phyloP scores from a whole-genome alignment of 176 grass and related monocot species.

The Oryza officinalis region DNA sequence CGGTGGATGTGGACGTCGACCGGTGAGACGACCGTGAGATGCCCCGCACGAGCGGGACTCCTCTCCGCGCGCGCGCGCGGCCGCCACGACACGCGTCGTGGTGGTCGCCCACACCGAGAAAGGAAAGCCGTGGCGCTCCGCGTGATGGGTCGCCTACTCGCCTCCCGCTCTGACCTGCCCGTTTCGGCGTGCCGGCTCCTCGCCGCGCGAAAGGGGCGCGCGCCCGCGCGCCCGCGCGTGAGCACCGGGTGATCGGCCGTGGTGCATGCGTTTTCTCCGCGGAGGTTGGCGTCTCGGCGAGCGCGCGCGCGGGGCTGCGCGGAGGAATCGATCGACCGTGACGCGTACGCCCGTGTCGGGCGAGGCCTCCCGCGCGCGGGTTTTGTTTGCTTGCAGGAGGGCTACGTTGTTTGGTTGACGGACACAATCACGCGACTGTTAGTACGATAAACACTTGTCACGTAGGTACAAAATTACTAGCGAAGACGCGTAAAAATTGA shows the following conservation, averaged over 20 bases:
- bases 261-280: neutral
- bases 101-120: slow-evolving; percentile 13
- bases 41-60: neutral
- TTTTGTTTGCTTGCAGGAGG: neutral
- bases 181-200: neutral
- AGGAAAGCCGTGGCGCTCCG: neutral
- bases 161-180: slow-evolving; percentile 31
- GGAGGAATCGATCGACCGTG: neutral
- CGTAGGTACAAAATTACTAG: neutral
- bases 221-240: no score
- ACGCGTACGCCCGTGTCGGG: neutral
- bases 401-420: neutral
- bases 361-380: no score
- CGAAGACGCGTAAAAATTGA: neutral
- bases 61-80: neutral
- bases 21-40: neutral
- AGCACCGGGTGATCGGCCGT: no score
- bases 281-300: neutral
- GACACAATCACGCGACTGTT: neutral
- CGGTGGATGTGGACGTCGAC: neutral
- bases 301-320: no score
- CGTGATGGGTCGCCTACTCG: neutral
- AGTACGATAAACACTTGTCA: neutral
- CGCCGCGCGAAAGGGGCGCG: no score
- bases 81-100: slow-evolving; percentile 25